These are phyloP conservation scores for Daldinia childiae DNA, from an alignment of 495 filamentous ascomycete genomes.

Conservation along the genomic window DNA sequence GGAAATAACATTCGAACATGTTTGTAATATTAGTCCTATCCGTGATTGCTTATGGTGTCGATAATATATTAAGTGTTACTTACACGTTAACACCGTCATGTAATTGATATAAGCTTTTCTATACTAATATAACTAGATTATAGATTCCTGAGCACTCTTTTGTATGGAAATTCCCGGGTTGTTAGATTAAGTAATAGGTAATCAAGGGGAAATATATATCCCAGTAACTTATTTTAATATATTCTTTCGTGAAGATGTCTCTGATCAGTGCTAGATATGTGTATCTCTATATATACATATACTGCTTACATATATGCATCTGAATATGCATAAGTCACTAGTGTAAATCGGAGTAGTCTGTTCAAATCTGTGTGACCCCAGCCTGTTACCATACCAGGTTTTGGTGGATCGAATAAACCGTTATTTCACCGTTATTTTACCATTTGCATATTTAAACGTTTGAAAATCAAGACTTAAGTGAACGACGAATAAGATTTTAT, in stretches of 20 bases:
- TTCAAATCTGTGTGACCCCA: conserved; percentile 6
- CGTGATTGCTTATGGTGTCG: neutral
- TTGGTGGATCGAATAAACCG: no score
- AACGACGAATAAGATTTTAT: no score
- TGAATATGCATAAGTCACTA: conserved; percentile 2
- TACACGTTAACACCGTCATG: neutral
- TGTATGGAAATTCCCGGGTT: neutral
- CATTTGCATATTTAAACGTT: no score
- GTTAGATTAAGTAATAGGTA: neutral
- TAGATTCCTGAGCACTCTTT: neutral
- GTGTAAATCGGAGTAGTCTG: neutral
- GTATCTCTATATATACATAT: neutral
- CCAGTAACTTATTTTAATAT: neutral
- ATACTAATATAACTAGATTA: neutral
- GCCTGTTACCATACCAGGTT: no score
- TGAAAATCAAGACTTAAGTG: no score
- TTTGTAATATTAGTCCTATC: neutral
- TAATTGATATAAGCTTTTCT: conserved; percentile 5
- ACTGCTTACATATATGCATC: neutral
- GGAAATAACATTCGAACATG: neutral
- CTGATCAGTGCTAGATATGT: neutral
- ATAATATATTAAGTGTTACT: neutral
- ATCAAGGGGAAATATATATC: neutral
- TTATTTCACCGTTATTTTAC: no score
- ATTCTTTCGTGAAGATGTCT: no score